Conservation (phyloP, 139 green algal species). For the Chlorella sp. region DNA sequence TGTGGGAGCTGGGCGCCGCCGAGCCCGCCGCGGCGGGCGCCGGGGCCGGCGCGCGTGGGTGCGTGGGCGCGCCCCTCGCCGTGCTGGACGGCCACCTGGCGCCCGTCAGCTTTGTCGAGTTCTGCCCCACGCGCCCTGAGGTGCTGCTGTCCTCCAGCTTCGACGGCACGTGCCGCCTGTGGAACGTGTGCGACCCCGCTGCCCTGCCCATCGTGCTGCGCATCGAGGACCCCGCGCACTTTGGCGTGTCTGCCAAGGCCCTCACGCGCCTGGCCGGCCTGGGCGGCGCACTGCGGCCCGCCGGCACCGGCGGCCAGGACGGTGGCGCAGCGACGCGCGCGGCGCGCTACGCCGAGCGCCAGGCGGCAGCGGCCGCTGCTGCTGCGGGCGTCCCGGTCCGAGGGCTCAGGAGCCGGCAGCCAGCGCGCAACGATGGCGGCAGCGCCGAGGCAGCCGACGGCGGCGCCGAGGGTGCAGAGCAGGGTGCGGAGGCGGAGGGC, state of each 20-base stretch:
- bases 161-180: slow-evolving; percentile 78
- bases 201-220: slow-evolving; percentile 45
- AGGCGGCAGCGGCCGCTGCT: too few species aligned
- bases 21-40: too few species aligned
- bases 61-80: slow-evolving; percentile 56
- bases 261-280: not conserved
- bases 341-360: too few species aligned
- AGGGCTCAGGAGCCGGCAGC: too few species aligned
- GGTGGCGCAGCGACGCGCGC: too few species aligned
- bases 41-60: too few species aligned
- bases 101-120: slow-evolving; percentile 66
- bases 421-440: too few species aligned
- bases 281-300: too few species aligned
- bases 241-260: slow-evolving; percentile 14
- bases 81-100: slow-evolving; percentile 67
- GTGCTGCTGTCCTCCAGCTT: slow-evolving; percentile 71
- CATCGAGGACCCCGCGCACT: not conserved
- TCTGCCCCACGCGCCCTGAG: slow-evolving; percentile 48
- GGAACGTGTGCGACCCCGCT: slow-evolving; percentile 50
- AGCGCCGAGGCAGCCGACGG: too few species aligned
- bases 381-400: too few species aligned
- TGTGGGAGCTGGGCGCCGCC: slow-evolving; percentile 65
- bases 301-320: too few species aligned
- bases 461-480: not conserved
- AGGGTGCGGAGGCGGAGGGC: slow-evolving; percentile 1